A percentile compares a stretch with the other conserved stretches of the same genome.
phyloP scores from a whole-genome alignment of 2,329 filamentous ascomycete species.

The Dactylonectria macrodidyma region DNA sequence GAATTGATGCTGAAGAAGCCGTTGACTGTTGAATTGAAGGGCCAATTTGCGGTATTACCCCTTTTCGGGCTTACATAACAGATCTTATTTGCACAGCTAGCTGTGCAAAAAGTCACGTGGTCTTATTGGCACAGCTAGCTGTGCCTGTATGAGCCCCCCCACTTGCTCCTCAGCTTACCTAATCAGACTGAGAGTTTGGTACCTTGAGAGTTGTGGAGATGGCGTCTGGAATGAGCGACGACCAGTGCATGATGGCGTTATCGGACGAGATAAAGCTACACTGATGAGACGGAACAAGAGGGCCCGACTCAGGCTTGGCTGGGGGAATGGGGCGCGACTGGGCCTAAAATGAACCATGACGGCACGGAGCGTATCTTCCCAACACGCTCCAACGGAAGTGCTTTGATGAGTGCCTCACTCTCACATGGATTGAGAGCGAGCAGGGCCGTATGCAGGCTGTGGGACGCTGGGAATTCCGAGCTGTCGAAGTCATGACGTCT shows the following conservation, averaged over 20 bases:
- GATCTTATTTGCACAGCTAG: no score
- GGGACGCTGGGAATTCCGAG: neutral
- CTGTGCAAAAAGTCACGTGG: no score
- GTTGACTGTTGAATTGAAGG: no score
- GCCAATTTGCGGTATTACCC: no score
- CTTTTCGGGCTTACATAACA: no score
- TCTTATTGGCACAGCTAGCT: no score
- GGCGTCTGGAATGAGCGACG: slow-evolving; percentile 42
- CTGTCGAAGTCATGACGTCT: slow-evolving; percentile 13
- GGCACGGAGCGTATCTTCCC: slow-evolving; percentile 3
- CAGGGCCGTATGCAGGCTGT: neutral
- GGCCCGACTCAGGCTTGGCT: slow-evolving; percentile 33
- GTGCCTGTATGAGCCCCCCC: no score
- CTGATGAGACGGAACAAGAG: slow-evolving; percentile 23
- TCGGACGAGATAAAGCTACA: slow-evolving; percentile 45
- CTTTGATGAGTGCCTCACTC: slow-evolving; percentile 4
- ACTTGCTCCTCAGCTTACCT: slow-evolving; percentile 3
- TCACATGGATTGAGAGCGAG: neutral
- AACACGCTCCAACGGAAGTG: neutral
- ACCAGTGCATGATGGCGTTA: slow-evolving; percentile 46
- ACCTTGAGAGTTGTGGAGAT: slow-evolving; percentile 7
- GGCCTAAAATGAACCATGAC: slow-evolving; percentile 3
- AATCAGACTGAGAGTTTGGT: slow-evolving; percentile 10
- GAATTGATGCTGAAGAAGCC: no score
- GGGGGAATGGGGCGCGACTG: slow-evolving; percentile 15